Evolutionary conservation across 192 early-diverging fungal genomes (phyloP).

Genomic region (Podila minutissima): DNA sequence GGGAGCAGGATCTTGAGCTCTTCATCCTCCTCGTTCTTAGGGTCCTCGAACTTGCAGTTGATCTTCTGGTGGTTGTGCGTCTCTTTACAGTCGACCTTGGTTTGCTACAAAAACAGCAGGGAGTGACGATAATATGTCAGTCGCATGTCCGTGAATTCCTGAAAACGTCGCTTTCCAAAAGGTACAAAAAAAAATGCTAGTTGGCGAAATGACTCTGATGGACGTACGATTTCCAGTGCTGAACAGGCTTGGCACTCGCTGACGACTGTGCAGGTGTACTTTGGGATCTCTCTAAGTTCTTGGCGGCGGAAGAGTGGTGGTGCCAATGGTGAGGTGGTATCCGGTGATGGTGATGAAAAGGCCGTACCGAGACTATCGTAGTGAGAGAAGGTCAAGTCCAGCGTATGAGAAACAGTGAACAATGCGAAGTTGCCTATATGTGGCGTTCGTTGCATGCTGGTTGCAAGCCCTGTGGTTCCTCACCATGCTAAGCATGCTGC

Average conservation of each 20-base stretch:
- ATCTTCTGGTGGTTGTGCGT: slow-evolving; percentile 41
- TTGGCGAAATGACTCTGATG: background rate
- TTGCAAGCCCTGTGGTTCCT: background rate
- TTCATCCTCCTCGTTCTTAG: slow-evolving; percentile 46
- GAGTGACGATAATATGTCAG: background rate
- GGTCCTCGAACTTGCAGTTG: slow-evolving; percentile 44
- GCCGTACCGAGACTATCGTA: background rate
- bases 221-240: slow-evolving; percentile 27
- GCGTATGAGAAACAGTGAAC: background rate
- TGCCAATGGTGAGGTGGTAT: background rate
- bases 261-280: slow-evolving; percentile 21
- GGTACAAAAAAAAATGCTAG: background rate
- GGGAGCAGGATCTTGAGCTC: slow-evolving; percentile 41
- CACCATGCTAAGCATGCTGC: background rate
- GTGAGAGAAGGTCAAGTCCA: background rate
- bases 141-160: background rate
- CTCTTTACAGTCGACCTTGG: slow-evolving; percentile 21
- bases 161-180: background rate
- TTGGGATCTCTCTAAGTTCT: background rate
- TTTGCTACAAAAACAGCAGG: slow-evolving; percentile 11
- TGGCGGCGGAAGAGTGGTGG: background rate
- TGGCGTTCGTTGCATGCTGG: too few relatives aligned
- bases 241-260: slow-evolving; percentile 35
- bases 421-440: too few relatives aligned
- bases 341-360: background rate